phyloP scores from a whole-genome alignment of 2,329 filamentous ascomycete genomes.

The Stachybotrys chartarum region DNA sequence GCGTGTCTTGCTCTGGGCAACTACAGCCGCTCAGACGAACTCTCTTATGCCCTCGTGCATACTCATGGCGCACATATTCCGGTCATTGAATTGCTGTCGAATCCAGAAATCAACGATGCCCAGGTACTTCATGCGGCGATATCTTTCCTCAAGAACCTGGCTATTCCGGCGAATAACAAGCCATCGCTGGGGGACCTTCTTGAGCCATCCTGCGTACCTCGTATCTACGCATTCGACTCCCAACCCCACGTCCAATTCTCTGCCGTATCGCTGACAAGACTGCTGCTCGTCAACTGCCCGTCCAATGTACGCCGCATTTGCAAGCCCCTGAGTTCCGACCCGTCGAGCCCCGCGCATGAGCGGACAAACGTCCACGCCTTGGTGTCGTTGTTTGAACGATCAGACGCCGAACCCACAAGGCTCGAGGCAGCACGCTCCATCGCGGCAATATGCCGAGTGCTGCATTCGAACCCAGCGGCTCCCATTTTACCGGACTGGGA shows the following conservation, averaged over 20 bases:
- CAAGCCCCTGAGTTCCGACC: slow-evolving; percentile 27
- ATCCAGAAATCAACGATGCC: slow-evolving; percentile 30
- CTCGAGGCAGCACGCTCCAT: slow-evolving; percentile 52
- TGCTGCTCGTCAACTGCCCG: slow-evolving; percentile 46
- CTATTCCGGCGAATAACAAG: slow-evolving; percentile 51
- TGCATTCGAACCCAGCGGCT: slow-evolving; percentile 35
- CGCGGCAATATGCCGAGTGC: slow-evolving; percentile 44
- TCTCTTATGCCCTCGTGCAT: slow-evolving; percentile 42
- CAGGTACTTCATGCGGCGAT: slow-evolving; percentile 51
- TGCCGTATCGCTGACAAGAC: slow-evolving; percentile 48
- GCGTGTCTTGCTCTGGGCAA: slow-evolving; percentile 57
- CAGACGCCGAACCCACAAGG: slow-evolving; percentile 43
- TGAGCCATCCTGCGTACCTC: slow-evolving; percentile 37
- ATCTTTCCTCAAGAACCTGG: slow-evolving; percentile 58
- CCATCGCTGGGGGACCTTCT: slow-evolving; percentile 40
- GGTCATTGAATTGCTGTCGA: slow-evolving; percentile 36
- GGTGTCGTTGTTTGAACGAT: slow-evolving; percentile 26
- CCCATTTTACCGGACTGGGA: slow-evolving; percentile 26
- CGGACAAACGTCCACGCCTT: slow-evolving; percentile 29
- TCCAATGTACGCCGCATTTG: slow-evolving; percentile 46
- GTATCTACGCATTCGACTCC: slow-evolving; percentile 45
- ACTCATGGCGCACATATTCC: slow-evolving; percentile 31
- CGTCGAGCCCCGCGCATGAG: slow-evolving; percentile 11
- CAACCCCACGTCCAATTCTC: slow-evolving; percentile 52
- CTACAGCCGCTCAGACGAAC: slow-evolving; percentile 50